Conservation (phyloP, 2,329 filamentous ascomycete species). For the Penicillium brevicompactum region DNA sequence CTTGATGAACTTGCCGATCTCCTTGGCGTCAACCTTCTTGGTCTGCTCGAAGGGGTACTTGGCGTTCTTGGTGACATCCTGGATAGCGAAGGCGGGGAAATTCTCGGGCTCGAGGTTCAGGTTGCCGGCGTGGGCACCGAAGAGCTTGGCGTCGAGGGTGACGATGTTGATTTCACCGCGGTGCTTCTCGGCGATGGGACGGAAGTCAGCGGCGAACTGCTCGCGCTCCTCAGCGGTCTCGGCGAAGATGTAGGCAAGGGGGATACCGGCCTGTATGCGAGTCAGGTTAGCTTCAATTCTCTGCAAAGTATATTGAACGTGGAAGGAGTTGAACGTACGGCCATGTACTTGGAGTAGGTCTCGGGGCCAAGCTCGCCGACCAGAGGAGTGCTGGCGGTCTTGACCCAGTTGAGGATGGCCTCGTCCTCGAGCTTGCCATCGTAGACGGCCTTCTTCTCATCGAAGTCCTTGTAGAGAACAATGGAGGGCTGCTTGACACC, state of each 20-base stretch:
- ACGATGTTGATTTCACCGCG: slow-evolving; percentile 97
- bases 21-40: slow-evolving; percentile 72
- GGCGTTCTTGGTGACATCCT: slow-evolving; percentile 91
- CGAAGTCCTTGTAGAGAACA: slow-evolving; percentile 96
- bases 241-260: slow-evolving; percentile 96
- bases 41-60: slow-evolving; percentile 94
- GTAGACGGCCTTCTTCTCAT: slow-evolving; percentile 90
- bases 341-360: slow-evolving; percentile 95
- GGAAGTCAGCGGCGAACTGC: slow-evolving; percentile 73
- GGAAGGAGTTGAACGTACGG: slow-evolving; percentile 48
- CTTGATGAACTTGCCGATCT: slow-evolving; percentile 80
- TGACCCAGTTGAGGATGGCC: slow-evolving; percentile 79
- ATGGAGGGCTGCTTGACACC: slow-evolving; percentile 83
- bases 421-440: slow-evolving; percentile 79
- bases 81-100: slow-evolving; percentile 97
- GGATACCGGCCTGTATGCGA: slow-evolving; percentile 68
- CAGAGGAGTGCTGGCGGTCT: slow-evolving; percentile 81
- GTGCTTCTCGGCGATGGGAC: slow-evolving; percentile 85
- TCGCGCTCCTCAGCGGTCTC: slow-evolving; percentile 89
- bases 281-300: slow-evolving; percentile 1
- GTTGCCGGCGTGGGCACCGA: slow-evolving; percentile 93
- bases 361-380: slow-evolving; percentile 96
- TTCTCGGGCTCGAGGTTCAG: slow-evolving; percentile 94
- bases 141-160: slow-evolving; percentile 92
- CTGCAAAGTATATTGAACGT: neutral